A percentile compares a stretch with the other conserved stretches of the same genome.
phyloP scores from a whole-genome alignment of 2,329 filamentous ascomycete species.

The Colletotrichum karsti region DNA sequence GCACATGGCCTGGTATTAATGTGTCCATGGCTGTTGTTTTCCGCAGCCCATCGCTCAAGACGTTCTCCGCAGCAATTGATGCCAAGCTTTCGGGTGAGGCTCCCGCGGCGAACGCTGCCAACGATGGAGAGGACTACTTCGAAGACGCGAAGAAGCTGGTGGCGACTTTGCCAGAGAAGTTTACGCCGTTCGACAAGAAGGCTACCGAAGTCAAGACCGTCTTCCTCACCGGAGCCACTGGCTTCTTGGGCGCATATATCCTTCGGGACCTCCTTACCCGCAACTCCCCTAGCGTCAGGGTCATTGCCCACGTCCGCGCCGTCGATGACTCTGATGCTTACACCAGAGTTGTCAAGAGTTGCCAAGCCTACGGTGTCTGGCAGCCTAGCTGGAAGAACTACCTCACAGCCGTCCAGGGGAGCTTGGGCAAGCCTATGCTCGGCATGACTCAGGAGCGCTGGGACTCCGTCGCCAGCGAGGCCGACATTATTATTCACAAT shows the following conservation, averaged over 20 bases:
- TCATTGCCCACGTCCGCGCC: slow-evolving; percentile 18
- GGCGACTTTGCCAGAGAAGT: slow-evolving; percentile 52
- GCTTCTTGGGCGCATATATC: slow-evolving; percentile 87
- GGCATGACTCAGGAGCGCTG: slow-evolving; percentile 75
- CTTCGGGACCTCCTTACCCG: slow-evolving; percentile 77
- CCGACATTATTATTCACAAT: slow-evolving; percentile 83
- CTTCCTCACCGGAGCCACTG: slow-evolving; percentile 89
- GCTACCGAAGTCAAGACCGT: slow-evolving; percentile 56
- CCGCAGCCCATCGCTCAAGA: slow-evolving; percentile 62
- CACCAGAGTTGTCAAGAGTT: background rate
- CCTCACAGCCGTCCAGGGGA: slow-evolving; percentile 75
- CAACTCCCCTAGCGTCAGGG: slow-evolving; percentile 56
- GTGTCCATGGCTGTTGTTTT: slow-evolving; percentile 78
- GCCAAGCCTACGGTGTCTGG: slow-evolving; percentile 76
- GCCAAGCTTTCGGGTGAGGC: slow-evolving; percentile 52
- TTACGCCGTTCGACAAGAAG: background rate
- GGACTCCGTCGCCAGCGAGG: slow-evolving; percentile 70
- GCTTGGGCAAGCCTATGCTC: slow-evolving; percentile 76
- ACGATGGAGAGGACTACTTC: slow-evolving; percentile 53
- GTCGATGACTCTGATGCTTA: background rate
- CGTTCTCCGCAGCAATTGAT: slow-evolving; percentile 38
- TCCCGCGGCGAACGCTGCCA: slow-evolving; percentile 37
- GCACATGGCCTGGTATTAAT: slow-evolving; percentile 51
- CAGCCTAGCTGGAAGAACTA: slow-evolving; percentile 70
- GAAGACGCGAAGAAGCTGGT: slow-evolving; percentile 61